Percentiles rank a stretch among this genome's conserved stretches.
Evolutionary conservation across 202 grass and related monocot species (phyloP).

Genomic region (Hordeum pubiflorum): DNA sequence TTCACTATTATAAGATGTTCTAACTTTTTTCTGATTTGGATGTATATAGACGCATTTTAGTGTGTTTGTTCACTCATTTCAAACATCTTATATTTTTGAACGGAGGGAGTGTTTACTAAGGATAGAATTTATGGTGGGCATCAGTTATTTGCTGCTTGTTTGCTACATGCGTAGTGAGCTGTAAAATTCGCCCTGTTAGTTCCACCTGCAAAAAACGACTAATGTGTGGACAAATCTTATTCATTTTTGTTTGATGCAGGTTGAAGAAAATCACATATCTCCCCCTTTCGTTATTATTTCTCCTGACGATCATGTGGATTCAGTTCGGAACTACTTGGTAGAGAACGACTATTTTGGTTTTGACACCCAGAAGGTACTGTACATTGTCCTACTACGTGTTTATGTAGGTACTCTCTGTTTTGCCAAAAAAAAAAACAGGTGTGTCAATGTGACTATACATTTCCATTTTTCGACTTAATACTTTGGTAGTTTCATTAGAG

Average conservation of each 20-base stretch:
- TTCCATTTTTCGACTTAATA: not conserved
- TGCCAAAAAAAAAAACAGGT: not conserved
- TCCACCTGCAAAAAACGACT: not conserved
- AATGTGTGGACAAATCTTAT: not conserved
- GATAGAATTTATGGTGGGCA: not conserved
- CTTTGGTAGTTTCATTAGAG: not conserved
- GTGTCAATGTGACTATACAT: not conserved
- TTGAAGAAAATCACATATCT: conserved; percentile 21
- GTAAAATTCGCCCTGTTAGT: not conserved
- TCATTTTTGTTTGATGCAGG: conserved; percentile 34
- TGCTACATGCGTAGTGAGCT: not conserved
- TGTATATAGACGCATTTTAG: too few relatives aligned
- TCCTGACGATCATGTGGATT: conserved; percentile 41
- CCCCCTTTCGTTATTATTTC: conserved; percentile 57
- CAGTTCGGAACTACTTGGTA: conserved; percentile 38
- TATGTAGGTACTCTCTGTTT: not conserved
- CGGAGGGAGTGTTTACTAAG: too few relatives aligned
- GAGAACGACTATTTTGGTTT: conserved; percentile 74
- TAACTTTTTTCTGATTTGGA: too few relatives aligned
- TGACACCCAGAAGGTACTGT: conserved; percentile 57
- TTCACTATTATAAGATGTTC: too few relatives aligned
- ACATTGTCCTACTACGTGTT: not conserved
- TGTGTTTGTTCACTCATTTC: too few relatives aligned
- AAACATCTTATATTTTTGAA: too few relatives aligned
- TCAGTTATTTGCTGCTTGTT: conserved; percentile 20